Conservation (phyloP, 305 asterid species). For the Fraxinus albicans region DNA sequence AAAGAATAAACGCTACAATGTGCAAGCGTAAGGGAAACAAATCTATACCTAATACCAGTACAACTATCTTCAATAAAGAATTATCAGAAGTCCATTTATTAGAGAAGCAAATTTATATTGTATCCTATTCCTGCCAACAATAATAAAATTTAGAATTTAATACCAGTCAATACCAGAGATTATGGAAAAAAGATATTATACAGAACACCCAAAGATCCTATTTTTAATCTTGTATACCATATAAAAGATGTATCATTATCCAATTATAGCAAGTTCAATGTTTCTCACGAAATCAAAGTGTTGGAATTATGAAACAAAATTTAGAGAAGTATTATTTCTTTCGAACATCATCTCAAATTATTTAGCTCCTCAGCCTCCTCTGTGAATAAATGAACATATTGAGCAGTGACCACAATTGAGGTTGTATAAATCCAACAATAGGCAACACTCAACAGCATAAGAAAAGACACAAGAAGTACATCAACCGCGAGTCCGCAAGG, state of each 20-base stretch:
- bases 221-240: not conserved
- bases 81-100: not conserved
- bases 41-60: not conserved
- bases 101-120: not conserved
- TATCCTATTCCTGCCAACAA: not conserved
- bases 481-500: not conserved
- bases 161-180: not conserved
- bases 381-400: not conserved
- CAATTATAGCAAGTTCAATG: not conserved
- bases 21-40: too few relatives aligned
- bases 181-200: too few relatives aligned
- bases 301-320: not conserved
- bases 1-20: too few relatives aligned
- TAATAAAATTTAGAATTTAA: slow-evolving; percentile 4
- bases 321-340: not conserved
- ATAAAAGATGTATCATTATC: not conserved
- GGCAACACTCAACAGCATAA: too few relatives aligned
- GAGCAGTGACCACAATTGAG: not conserved
- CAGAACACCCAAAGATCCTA: not conserved
- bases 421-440: too few relatives aligned
- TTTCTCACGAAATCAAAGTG: not conserved
- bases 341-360: not conserved
- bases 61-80: not conserved
- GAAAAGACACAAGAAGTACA: not conserved
- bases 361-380: not conserved